Evolutionary conservation across 768 basidiomycete species (phyloP).

Genomic region (Podaxis sp.): DNA sequence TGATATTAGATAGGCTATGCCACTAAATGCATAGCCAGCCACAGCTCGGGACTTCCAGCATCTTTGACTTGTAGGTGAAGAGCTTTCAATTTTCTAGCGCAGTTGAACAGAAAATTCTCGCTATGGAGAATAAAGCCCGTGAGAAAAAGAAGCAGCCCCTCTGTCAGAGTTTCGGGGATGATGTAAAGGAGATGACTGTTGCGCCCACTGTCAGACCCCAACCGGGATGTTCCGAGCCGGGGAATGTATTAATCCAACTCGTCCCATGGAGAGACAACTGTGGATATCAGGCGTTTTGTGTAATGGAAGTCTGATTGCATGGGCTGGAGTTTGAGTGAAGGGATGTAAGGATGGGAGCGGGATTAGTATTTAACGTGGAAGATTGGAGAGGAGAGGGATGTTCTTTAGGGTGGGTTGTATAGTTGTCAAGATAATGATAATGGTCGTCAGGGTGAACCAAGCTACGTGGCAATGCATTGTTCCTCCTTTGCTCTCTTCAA

Average conservation of each 20-base stretch:
- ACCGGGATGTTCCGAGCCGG: constrained; percentile 11
- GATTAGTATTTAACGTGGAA: constrained; percentile 13
- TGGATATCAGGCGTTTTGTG: constrained; percentile 2
- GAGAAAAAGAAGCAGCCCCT: neutral
- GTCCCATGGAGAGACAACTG: neutral
- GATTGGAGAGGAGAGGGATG: neutral
- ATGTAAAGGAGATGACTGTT: neutral
- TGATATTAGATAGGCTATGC: neutral
- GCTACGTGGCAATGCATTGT: constrained; percentile 4
- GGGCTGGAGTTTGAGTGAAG: neutral
- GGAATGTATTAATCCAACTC: constrained; percentile 1
- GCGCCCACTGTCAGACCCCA: neutral
- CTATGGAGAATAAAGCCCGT: neutral
- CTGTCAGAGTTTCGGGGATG: constrained; percentile 1
- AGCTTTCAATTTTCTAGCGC: neutral
- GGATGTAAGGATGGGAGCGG: neutral
- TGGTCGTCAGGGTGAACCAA: constrained; percentile 15
- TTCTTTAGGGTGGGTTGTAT: neutral
- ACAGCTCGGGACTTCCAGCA: neutral
- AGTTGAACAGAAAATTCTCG: neutral
- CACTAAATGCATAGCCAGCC: neutral
- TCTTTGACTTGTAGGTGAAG: neutral
- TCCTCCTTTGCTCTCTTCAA: neutral
- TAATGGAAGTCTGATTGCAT: constrained; percentile 7
- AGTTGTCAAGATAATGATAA: constrained; percentile 10